These are phyloP conservation scores for Lolium multiflorum DNA, from an alignment of 176 grass and related monocot genomes.

Conservation along the genomic window DNA sequence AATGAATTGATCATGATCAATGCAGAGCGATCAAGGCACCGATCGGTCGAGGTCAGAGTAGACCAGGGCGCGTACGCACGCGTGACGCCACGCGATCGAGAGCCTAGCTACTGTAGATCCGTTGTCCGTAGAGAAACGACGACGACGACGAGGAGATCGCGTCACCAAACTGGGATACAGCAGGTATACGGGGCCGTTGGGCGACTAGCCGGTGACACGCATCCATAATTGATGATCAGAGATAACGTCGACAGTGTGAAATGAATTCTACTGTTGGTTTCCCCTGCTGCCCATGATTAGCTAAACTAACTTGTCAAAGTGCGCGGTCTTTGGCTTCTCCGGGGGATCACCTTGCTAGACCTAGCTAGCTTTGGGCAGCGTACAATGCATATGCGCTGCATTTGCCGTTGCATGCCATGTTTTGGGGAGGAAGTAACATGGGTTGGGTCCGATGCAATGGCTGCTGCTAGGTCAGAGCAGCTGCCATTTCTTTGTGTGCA, in stretches of 20 bases:
- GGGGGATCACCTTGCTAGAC: neutral
- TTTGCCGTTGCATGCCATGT: constrained; percentile 4
- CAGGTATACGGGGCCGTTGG: neutral
- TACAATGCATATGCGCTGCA: constrained; percentile 3
- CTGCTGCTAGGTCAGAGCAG: neutral
- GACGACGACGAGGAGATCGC: neutral
- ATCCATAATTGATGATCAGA: neutral
- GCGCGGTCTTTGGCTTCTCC: constrained; percentile 37
- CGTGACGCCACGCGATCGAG: neutral
- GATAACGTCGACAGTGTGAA: neutral
- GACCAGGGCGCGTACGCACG: neutral
- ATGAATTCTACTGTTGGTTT: neutral
- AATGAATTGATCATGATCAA: constrained; percentile 34
- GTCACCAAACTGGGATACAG: constrained; percentile 16
- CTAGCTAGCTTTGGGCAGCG: neutral
- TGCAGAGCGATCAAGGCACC: neutral
- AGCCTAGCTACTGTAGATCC: neutral
- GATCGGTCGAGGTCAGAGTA: neutral
- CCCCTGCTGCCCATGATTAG: constrained; percentile 29
- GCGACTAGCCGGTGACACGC: neutral
- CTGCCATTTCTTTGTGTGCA: constrained; percentile 48
- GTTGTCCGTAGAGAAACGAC: neutral
- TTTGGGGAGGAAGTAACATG: constrained; percentile 51
- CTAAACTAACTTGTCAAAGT: constrained; percentile 35
- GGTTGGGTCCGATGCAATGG: constrained; percentile 22